Evolutionary conservation across 805 yeast species (phyloP).

Genomic region (Myxozyma vanderwaltii): DNA sequence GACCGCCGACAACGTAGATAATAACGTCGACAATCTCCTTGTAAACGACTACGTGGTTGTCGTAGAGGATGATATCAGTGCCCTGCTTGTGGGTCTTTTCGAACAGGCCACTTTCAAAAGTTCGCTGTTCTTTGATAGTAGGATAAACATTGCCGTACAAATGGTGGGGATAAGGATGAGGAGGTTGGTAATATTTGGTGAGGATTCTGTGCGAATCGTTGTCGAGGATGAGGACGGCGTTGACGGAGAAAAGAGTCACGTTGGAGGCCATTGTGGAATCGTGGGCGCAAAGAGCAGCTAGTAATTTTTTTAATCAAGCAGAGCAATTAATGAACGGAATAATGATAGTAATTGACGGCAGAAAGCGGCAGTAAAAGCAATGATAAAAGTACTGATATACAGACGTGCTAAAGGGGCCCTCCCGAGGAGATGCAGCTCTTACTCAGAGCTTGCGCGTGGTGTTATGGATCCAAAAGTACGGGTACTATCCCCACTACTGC

Average conservation of each 20-base stretch:
- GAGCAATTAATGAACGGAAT: too few relatives aligned
- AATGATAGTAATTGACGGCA: too few relatives aligned
- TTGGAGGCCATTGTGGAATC: constrained; percentile 18
- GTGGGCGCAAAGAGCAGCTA: background rate
- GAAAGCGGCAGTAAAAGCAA: too few relatives aligned
- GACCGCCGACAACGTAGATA: constrained; percentile 68
- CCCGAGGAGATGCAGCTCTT: too few relatives aligned
- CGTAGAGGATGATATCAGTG: constrained; percentile 78
- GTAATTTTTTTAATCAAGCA: background rate
- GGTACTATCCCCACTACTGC: background rate
- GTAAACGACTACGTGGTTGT: constrained; percentile 79
- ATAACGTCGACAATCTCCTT: constrained; percentile 79
- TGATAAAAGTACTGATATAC: too few relatives aligned
- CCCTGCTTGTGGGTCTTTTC: constrained; percentile 77
- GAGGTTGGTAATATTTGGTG: constrained; percentile 80
- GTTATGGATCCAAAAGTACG: background rate
- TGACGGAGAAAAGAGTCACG: constrained; percentile 67
- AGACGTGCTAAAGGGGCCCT: too few relatives aligned
- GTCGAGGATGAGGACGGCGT: constrained; percentile 80
- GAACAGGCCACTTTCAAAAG: constrained; percentile 74
- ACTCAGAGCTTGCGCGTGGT: background rate
- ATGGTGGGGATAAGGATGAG: constrained; percentile 47
- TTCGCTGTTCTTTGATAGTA: constrained; percentile 62
- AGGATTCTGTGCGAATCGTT: constrained; percentile 75
- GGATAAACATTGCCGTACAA: constrained; percentile 43